Percentiles rank a stretch among this genome's conserved stretches.
Conservation (phyloP, 192 early-diverging fungal species). For the Backusella mclennaniae region DNA sequence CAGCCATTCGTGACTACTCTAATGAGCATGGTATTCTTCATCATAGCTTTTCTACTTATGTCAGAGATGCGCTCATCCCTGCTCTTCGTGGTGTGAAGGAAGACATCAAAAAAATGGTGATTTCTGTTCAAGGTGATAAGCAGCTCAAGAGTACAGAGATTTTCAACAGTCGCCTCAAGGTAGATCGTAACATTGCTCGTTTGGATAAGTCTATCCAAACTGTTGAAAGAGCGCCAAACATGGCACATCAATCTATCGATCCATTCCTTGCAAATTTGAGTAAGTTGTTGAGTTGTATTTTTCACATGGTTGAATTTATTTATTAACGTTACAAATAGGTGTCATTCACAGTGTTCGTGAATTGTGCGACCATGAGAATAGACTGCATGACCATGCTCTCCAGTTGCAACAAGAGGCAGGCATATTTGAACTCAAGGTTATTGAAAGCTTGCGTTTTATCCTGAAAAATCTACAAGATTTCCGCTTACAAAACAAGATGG, state of each 20-base stretch:
- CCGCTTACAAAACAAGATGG: conserved; percentile 13
- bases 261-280: conserved; percentile 23
- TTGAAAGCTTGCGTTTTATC: conserved; percentile 21
- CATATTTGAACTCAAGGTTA: conserved; percentile 27
- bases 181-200: conserved; percentile 8
- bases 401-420: conserved; percentile 28
- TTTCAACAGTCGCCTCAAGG: conserved; percentile 19
- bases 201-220: conserved; percentile 17
- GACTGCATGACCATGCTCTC: conserved; percentile 28
- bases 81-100: conserved; percentile 17
- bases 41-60: conserved; percentile 23
- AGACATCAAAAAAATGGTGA: conserved; percentile 22
- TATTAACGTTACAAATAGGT: neutral
- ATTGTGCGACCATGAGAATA: conserved; percentile 32
- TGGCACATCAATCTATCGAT: conserved; percentile 5
- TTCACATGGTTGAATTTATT: conserved; percentile 1
- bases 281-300: conserved; percentile 4
- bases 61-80: conserved; percentile 17
- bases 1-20: conserved; percentile 19
- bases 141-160: conserved; percentile 15
- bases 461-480: conserved; percentile 23
- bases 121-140: conserved; percentile 16
- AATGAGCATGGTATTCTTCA: conserved; percentile 20
- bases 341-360: conserved; percentile 14
- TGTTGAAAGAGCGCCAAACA: neutral